These are phyloP conservation scores for Isabelozyma heimii DNA, from an alignment of 805 yeast genomes.

Conservation along the genomic window DNA sequence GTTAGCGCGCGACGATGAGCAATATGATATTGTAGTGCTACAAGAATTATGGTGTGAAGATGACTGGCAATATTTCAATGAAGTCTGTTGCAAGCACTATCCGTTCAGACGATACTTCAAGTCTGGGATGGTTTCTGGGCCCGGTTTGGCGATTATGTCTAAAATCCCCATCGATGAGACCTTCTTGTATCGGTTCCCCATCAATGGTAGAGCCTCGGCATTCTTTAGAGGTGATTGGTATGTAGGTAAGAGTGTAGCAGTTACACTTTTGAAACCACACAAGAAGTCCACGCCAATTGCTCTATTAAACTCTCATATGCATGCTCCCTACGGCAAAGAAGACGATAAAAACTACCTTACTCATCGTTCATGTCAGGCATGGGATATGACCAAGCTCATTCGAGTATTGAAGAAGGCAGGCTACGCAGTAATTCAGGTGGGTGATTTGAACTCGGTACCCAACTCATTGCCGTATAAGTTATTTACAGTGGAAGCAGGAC, in stretches of 20 bases:
- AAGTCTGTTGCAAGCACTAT: slow-evolving; percentile 42
- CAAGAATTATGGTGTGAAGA: slow-evolving; percentile 91
- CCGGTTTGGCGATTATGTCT: slow-evolving; percentile 85
- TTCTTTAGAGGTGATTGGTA: slow-evolving; percentile 95
- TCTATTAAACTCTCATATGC: slow-evolving; percentile 89
- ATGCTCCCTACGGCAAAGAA: slow-evolving; percentile 75
- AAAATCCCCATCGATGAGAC: slow-evolving; percentile 80
- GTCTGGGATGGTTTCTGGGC: slow-evolving; percentile 87
- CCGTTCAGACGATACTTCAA: slow-evolving; percentile 71
- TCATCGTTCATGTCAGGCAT: slow-evolving; percentile 92
- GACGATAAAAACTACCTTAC: slow-evolving; percentile 91
- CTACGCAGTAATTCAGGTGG: slow-evolving; percentile 83
- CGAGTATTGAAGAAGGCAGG: slow-evolving; percentile 66
- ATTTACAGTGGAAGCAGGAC: slow-evolving; percentile 63
- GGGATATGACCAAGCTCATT: slow-evolving; percentile 81
- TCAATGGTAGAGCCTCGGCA: slow-evolving; percentile 93
- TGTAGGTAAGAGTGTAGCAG: slow-evolving; percentile 87
- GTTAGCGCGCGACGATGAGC: slow-evolving; percentile 42
- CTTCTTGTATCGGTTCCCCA: slow-evolving; percentile 78
- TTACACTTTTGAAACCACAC: slow-evolving; percentile 59
- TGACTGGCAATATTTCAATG: slow-evolving; percentile 71
- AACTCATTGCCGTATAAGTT: slow-evolving; percentile 79
- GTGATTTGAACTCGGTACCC: slow-evolving; percentile 89
- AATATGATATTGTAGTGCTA: slow-evolving; percentile 84
- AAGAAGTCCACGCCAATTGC: slow-evolving; percentile 60